Conservation (phyloP, 2,329 filamentous ascomycete species). For the Colletotrichum chrysophilum region DNA sequence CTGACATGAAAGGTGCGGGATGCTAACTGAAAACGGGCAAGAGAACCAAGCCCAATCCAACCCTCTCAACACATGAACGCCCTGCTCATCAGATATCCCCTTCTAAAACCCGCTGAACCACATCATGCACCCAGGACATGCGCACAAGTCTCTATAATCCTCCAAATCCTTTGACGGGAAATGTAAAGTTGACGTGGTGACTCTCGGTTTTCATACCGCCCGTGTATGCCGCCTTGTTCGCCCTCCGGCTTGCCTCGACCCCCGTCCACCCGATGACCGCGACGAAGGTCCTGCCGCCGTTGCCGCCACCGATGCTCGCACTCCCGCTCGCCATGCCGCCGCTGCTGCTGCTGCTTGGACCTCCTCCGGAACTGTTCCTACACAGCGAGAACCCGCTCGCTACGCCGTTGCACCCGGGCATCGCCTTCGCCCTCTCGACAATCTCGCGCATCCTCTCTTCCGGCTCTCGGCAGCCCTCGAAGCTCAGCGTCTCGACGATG, state of each 20-base stretch:
- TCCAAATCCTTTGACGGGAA: constrained; percentile 31
- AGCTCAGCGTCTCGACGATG: constrained; percentile 43
- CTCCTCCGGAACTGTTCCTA: background rate
- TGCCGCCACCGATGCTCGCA: background rate
- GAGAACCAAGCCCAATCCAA: background rate
- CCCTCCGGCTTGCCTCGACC: constrained; percentile 27
- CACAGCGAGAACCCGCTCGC: constrained; percentile 25
- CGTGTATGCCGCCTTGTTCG: constrained; percentile 21
- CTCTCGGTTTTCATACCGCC: constrained; percentile 23
- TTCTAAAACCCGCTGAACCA: constrained; percentile 18
- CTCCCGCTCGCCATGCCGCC: background rate
- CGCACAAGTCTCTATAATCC: constrained; percentile 17
- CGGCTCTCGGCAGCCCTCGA: constrained; percentile 45
- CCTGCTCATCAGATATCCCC: background rate
- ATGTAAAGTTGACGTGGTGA: constrained; percentile 31
- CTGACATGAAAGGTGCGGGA: background rate
- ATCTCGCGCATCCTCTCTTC: constrained; percentile 31
- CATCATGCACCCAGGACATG: constrained; percentile 21
- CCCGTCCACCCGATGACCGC: constrained; percentile 28
- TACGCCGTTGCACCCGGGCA: constrained; percentile 29
- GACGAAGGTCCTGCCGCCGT: constrained; percentile 27
- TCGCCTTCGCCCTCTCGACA: constrained; percentile 23
- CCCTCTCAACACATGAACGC: background rate
- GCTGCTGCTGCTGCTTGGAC: background rate
- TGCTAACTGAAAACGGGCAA: background rate